These are phyloP conservation scores for Phaeophleospora eucalypticola DNA, from an alignment of 2,329 filamentous ascomycete species.

Conservation along the genomic window DNA sequence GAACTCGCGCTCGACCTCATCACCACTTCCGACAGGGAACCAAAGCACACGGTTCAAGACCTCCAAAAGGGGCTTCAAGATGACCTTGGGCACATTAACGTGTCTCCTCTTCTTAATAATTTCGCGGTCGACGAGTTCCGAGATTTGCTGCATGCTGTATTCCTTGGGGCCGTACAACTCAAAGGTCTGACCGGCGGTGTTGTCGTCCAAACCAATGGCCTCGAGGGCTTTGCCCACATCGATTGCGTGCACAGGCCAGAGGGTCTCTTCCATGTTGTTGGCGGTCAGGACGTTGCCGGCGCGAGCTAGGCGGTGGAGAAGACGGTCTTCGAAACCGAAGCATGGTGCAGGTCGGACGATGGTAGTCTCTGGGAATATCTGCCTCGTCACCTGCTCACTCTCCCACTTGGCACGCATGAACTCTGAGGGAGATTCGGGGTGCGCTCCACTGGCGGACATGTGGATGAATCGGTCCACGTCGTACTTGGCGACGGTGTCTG, in stretches of 20 bases:
- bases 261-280: constrained; percentile 89
- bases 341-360: constrained; percentile 90
- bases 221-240: constrained; percentile 89
- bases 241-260: constrained; percentile 86
- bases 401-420: constrained; percentile 88
- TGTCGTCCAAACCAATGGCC: constrained; percentile 85
- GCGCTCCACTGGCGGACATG: constrained; percentile 89
- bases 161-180: constrained; percentile 93
- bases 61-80: constrained; percentile 71
- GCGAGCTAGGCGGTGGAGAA: constrained; percentile 80
- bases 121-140: constrained; percentile 82
- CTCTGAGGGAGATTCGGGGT: constrained; percentile 73
- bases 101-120: constrained; percentile 86
- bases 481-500: constrained; percentile 92
- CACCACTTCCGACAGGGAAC: constrained; percentile 80
- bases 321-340: constrained; percentile 91
- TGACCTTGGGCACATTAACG: constrained; percentile 79
- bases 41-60: constrained; percentile 78
- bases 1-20: constrained; percentile 88
- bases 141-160: constrained; percentile 85
- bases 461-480: constrained; percentile 96
- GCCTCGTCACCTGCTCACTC: constrained; percentile 77
- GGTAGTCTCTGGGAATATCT: constrained; percentile 93
- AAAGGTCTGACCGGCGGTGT: constrained; percentile 81
- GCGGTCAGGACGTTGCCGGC: constrained; percentile 78